phyloP scores from a whole-genome alignment of 257 asterid genomes.

The Craterostigma plantagineum region DNA sequence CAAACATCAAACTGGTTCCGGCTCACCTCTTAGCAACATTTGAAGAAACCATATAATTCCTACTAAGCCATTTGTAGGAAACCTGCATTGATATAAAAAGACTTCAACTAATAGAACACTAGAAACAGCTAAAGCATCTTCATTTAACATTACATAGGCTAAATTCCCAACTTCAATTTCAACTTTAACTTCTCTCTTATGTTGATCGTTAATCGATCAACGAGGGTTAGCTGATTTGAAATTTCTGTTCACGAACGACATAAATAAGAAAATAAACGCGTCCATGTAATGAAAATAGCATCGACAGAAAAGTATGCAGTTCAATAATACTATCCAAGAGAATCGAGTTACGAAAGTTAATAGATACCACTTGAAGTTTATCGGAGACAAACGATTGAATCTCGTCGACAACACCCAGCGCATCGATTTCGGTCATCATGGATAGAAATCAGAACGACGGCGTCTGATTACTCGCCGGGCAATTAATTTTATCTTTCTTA shows the following conservation, averaged over 20 bases:
- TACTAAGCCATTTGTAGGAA: conserved; percentile 97
- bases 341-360: too few relatives aligned
- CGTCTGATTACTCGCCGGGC: too few relatives aligned
- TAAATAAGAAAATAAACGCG: too few relatives aligned
- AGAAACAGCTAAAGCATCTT: too few relatives aligned
- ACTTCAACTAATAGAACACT: not conserved
- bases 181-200: not conserved
- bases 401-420: conserved; percentile 58
- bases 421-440: conserved; percentile 49
- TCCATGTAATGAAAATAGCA: too few relatives aligned
- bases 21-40: conserved; percentile 76
- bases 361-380: conserved; percentile 79
- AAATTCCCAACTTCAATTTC: too few relatives aligned
- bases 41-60: conserved; percentile 70
- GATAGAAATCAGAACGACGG: not conserved
- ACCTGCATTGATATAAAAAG: conserved; percentile 26
- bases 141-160: too few relatives aligned
- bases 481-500: too few relatives aligned
- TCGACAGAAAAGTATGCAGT: too few relatives aligned
- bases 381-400: conserved; percentile 72
- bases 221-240: too few relatives aligned
- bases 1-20: not conserved
- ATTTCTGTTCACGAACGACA: too few relatives aligned
- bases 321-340: too few relatives aligned
- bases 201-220: not conserved